These are phyloP conservation scores for Taxawa tesnikishii DNA, from an alignment of 2,329 filamentous ascomycete genomes.

Conservation along the genomic window DNA sequence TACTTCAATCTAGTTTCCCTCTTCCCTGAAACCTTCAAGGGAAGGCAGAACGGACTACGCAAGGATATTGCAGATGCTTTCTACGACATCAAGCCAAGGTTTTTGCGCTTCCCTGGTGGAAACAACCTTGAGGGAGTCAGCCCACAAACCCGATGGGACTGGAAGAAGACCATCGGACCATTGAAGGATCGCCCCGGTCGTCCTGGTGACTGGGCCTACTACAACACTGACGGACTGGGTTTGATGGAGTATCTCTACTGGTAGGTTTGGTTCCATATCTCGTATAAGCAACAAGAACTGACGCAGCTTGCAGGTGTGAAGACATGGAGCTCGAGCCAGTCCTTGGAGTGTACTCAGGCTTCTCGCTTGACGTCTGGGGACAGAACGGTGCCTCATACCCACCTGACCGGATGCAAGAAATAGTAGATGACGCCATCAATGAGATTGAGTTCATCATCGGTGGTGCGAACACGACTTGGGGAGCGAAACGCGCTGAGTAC, in stretches of 20 bases:
- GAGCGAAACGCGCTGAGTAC: constrained; percentile 42
- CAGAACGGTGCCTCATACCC: constrained; percentile 22
- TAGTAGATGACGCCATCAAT: constrained; percentile 47
- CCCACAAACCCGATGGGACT: constrained; percentile 30
- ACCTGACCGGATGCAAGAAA: constrained; percentile 22
- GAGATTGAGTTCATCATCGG: constrained; percentile 51
- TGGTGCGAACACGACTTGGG: constrained; percentile 39
- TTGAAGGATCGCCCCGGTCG: constrained; percentile 36
- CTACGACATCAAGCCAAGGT: constrained; percentile 28
- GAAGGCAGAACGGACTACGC: constrained; percentile 38
- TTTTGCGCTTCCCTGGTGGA: constrained; percentile 39
- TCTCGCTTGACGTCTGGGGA: constrained; percentile 30
- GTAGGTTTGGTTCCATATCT: no score
- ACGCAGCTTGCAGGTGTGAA: no score
- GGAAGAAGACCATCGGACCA: constrained; percentile 40
- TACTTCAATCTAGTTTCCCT: constrained; percentile 42
- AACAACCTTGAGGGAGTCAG: constrained; percentile 36
- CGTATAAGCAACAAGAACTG: no score
- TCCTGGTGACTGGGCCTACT: constrained; percentile 42
- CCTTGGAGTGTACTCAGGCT: constrained; percentile 43
- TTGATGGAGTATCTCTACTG: constrained; percentile 50
- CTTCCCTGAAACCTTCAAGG: constrained; percentile 43
- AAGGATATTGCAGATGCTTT: constrained; percentile 37
- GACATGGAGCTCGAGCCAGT: constrained; percentile 45
- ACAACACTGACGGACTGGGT: constrained; percentile 48